Conservation (phyloP, 345 rosid genomes). For the Erysimum cheiranthoides region DNA sequence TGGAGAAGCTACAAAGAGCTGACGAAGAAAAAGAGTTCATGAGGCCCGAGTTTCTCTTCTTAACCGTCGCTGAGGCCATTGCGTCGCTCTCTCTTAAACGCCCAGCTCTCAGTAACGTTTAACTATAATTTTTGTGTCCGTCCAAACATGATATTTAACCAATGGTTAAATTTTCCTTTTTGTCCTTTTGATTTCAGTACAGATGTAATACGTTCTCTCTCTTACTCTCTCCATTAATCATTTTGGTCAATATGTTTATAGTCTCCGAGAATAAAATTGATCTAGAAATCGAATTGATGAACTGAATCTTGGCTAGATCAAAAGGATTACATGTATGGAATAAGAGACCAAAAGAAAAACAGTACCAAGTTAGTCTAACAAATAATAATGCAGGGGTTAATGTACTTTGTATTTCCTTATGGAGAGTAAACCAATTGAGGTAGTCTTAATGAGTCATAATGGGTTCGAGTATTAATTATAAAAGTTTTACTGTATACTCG, state of each 20-base stretch:
- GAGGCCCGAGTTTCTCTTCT: slow-evolving; percentile 66
- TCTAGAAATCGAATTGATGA: neutral
- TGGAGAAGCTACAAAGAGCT: slow-evolving; percentile 78
- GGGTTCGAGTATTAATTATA: too few relatives aligned
- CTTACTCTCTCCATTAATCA: neutral
- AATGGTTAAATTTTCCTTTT: slow-evolving; percentile 14
- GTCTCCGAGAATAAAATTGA: slow-evolving; percentile 5
- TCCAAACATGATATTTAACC: slow-evolving; percentile 5
- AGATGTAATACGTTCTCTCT: slow-evolving; percentile 20
- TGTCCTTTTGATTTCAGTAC: slow-evolving; percentile 19
- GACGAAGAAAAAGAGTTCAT: slow-evolving; percentile 54
- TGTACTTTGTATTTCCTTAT: too few relatives aligned
- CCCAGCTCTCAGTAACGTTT: slow-evolving; percentile 54
- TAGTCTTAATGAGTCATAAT: too few relatives aligned
- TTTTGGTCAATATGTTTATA: slow-evolving; percentile 28
- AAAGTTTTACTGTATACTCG: too few relatives aligned
- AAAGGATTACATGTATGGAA: neutral
- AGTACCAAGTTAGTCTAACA: too few relatives aligned
- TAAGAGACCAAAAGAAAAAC: too few relatives aligned
- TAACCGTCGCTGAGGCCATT: slow-evolving; percentile 91
- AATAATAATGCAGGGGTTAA: too few relatives aligned
- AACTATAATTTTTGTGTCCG: neutral
- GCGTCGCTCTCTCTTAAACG: slow-evolving; percentile 72
- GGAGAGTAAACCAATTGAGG: too few relatives aligned
- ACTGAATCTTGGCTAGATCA: neutral